Base-by-base conservation (phyloP, 176 grass and related monocot species). In the Zea luxurians region DNA sequence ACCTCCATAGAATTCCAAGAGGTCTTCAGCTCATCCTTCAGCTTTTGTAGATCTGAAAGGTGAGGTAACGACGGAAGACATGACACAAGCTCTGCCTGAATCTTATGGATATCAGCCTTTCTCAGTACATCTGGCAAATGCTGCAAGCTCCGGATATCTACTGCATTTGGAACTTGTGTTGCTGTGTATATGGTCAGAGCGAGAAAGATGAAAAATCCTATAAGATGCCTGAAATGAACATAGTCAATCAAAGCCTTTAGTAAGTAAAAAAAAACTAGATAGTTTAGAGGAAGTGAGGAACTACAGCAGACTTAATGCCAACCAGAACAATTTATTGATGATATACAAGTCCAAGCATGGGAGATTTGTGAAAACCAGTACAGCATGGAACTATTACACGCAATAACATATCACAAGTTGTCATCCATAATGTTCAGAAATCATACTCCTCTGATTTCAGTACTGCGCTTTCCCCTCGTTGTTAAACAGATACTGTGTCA, bases 121-220 rank as follows among this genome's bases (percentile, higher is more conserved):
- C 85, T 88, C 20, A 93, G 82, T 46, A 90, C 68, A 82, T 93
- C 93, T 5, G 77, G 83, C 69, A 97, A 87, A 72, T 97, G 85
- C 59, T 90, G 90, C 43, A 97, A 64, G 73, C 80, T 88, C 58
- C 90, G 79, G 15, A 97, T 73, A 79, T 97, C 88, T 43, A 92
- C 78, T 34, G 86, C 88, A 53, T 74, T 88, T 15, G 93, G 93
- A 61, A 97, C 88, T 87, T 93, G 86, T 12, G 66, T 93, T 77
- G 93, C 90, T 3, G 93, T 93, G 83, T 97, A 93, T 86, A 97
- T 83, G 74, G 93, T 97, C 77, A 97, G 78, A 73, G 81, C 85
- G 44, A 97, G 90, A 73, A 97, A 97, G 67, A 97, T 87, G 85
- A 97, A 93, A 84, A 97, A 97, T 88, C 93, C 93, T 72, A 93